These are phyloP conservation scores for Nicotiana obtusifolia DNA, from an alignment of 257 asterid genomes.

Conservation along the genomic window DNA sequence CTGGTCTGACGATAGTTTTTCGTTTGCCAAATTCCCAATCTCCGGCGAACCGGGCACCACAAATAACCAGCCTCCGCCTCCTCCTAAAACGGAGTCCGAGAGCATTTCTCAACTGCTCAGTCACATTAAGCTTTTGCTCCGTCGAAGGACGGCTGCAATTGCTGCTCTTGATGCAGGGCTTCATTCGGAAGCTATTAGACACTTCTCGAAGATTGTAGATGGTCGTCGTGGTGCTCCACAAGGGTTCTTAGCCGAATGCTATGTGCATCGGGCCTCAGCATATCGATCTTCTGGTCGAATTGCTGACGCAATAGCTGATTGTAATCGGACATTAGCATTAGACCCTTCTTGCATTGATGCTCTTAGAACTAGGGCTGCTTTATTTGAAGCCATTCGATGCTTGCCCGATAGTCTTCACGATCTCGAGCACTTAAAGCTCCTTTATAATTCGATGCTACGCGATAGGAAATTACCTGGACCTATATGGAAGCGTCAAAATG, in stretches of 20 bases:
- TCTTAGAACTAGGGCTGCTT: conserved; percentile 52
- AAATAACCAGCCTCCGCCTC: conserved; percentile 32
- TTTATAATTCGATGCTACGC: conserved; percentile 59
- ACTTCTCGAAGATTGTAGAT: conserved; percentile 68
- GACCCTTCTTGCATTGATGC: conserved; percentile 70
- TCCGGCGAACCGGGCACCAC: conserved; percentile 27
- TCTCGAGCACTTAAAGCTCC: conserved; percentile 63
- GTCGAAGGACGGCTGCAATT: conserved; percentile 69
- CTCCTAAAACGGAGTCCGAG: conserved; percentile 50
- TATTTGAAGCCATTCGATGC: conserved; percentile 61
- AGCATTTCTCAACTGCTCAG: conserved; percentile 57
- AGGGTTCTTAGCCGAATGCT: conserved; percentile 62
- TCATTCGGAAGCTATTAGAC: conserved; percentile 56
- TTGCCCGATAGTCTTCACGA: conserved; percentile 73
- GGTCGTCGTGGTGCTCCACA: conserved; percentile 77
- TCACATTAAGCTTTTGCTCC: conserved; percentile 64
- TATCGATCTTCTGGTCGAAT: conserved; percentile 49
- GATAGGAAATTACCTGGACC: conserved; percentile 67
- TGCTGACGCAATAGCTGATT: conserved; percentile 71
- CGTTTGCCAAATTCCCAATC: conserved; percentile 45
- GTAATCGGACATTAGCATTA: conserved; percentile 61
- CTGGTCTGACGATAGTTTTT: conserved; percentile 73
- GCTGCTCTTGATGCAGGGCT: conserved; percentile 74
- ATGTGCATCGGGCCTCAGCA: conserved; percentile 59
- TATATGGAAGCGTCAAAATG: conserved; percentile 55